A percentile compares a stretch with the other conserved stretches of the same genome.
These are phyloP conservation scores for Stagonosporopsis chrysanthemi DNA, from an alignment of 2,329 filamentous ascomycete species.

Conservation along the genomic window DNA sequence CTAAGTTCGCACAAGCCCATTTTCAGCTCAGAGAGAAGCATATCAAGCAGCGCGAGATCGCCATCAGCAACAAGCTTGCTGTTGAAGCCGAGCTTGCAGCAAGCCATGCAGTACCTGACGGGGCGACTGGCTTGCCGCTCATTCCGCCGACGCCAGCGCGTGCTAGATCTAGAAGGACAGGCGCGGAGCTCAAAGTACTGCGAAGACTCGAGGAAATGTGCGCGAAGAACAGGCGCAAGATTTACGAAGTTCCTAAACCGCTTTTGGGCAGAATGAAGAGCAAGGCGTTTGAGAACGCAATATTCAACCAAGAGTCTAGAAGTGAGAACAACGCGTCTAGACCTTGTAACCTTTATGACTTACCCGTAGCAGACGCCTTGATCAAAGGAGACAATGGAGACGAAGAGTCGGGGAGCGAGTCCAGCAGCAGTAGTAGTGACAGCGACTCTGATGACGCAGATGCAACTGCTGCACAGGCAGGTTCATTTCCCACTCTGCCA, in stretches of 20 bases:
- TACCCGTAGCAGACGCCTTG: neutral
- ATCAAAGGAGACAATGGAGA: neutral
- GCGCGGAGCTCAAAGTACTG: constrained; percentile 19
- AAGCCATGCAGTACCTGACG: constrained; percentile 13
- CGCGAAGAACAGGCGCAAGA: constrained; percentile 9
- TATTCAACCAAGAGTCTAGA: too few relatives aligned
- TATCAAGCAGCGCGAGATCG: constrained; percentile 37
- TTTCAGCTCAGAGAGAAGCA: constrained; percentile 26
- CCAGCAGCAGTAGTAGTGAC: constrained; percentile 4
- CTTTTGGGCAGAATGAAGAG: constrained; percentile 32
- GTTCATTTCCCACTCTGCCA: neutral
- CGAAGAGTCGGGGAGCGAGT: neutral
- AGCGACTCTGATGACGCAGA: constrained; percentile 3
- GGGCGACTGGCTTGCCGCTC: constrained; percentile 29
- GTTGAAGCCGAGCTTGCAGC: constrained; percentile 34
- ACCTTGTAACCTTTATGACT: neutral
- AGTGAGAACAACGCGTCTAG: neutral
- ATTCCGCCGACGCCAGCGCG: constrained; percentile 34
- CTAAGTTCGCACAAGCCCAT: constrained; percentile 27
- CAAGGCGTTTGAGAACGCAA: constrained; percentile 27
- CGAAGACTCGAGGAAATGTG: constrained; percentile 14
- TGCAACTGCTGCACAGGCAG: neutral
- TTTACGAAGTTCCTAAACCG: constrained; percentile 28
- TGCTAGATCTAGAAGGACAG: constrained; percentile 1
- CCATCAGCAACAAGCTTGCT: constrained; percentile 37